Base-by-base conservation (phyloP, 2,329 filamentous ascomycete genomes). In the Aspergillus costaricaensis region DNA sequence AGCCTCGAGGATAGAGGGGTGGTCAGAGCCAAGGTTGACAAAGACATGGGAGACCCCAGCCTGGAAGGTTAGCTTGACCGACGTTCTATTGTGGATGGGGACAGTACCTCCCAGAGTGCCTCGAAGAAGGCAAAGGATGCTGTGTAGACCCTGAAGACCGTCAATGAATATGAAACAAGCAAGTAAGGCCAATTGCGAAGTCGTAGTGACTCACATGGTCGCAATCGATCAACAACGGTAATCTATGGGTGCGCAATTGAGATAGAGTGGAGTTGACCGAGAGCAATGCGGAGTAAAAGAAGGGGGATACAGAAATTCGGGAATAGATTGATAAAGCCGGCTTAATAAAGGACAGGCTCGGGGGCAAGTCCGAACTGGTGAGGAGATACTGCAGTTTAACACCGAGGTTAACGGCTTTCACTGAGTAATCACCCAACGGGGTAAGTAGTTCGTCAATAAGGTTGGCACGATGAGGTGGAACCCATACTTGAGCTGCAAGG, bases 111-210 rank as follows among this genome's bases (percentile, higher is more conserved):
- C 66, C 66, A 68, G 52, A 93, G 78, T 32, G 89, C 88, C 80
- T 94, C 91, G 65, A 94, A 92, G 76, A 94, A 92, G 74, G 90
- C 91, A 69, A 88, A 91, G 0, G 90, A 91, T 12, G 91, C 86
- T 8, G 91, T 93, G 73, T 93, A 83, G 32, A 69, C 70, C 74
- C 74, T 75, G 19, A 4, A 15, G 4, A 19, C 6, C 10, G 36
- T 51, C n/a, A 57, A 57, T 17, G 43, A 27, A 5, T 36, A 4
- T 6, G 8, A 5, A 17, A 23, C 10, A 19, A 38, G 9, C n/a
- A 23, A 5, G 12, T 3, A 23, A 41, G 30, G 51, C 51, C n/a
- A 38, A 52, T 19, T 15, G 15, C 2, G n/a, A 12, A 3, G 3
- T 27, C 4, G 5, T 14, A 52, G 27, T 2, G 19, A 27, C 54